phyloP scores from a whole-genome alignment of 805 yeast genomes.

The Zygotorulaspora florentina region DNA sequence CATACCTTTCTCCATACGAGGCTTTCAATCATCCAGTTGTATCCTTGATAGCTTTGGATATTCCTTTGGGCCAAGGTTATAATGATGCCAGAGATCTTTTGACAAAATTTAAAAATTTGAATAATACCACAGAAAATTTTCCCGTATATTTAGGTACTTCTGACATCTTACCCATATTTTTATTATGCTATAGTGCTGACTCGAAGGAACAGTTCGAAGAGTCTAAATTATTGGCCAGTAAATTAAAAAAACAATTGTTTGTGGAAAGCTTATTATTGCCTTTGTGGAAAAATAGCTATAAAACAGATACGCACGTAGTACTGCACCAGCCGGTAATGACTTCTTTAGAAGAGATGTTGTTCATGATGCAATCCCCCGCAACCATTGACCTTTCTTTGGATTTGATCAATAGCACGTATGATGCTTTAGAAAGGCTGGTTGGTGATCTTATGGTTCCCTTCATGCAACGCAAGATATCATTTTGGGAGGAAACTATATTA shows the following conservation, averaged over 20 bases:
- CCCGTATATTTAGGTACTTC: slow-evolving; percentile 56
- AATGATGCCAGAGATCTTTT: slow-evolving; percentile 57
- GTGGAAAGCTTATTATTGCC: slow-evolving; percentile 35
- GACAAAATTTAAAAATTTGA: slow-evolving; percentile 46
- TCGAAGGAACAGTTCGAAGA: slow-evolving; percentile 43
- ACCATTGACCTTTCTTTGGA: slow-evolving; percentile 17
- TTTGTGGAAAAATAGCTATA: slow-evolving; percentile 21
- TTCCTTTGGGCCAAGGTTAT: slow-evolving; percentile 30
- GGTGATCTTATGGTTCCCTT: slow-evolving; percentile 53
- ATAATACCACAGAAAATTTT: slow-evolving; percentile 44
- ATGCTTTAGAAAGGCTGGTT: slow-evolving; percentile 21
- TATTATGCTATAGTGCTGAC: slow-evolving; percentile 48
- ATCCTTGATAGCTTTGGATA: slow-evolving; percentile 62
- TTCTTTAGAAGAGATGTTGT: slow-evolving; percentile 25
- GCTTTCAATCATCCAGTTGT: slow-evolving; percentile 83
- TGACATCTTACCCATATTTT: slow-evolving; percentile 52
- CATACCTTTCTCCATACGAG: slow-evolving; percentile 69
- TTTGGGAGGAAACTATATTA: slow-evolving; percentile 82
- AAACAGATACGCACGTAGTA: slow-evolving; percentile 10
- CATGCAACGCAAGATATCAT: slow-evolving; percentile 75
- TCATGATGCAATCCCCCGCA: slow-evolving; percentile 13
- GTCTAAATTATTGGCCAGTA: slow-evolving; percentile 38
- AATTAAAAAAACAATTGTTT: slow-evolving; percentile 40
- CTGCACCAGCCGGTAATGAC: slow-evolving; percentile 34
- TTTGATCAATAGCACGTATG: slow-evolving; percentile 26